Evolutionary conservation across 176 grass and related monocot species (phyloP).

Genomic region (Aegilops tauschii): DNA sequence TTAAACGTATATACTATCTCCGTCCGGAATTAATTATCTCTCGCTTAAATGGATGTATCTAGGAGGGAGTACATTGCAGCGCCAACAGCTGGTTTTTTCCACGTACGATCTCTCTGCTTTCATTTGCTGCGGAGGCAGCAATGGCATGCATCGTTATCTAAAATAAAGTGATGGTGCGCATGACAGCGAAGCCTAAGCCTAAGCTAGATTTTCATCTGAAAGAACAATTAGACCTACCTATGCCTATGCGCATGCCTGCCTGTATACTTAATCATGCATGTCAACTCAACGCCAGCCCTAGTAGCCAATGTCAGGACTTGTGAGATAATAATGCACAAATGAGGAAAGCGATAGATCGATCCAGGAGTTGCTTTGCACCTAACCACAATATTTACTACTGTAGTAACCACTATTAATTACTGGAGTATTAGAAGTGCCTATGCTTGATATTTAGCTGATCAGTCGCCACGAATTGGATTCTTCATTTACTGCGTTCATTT

Average conservation of each 20-base stretch:
- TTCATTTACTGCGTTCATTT: not conserved
- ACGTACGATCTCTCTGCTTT: constrained; percentile 9
- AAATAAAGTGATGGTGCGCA: not conserved
- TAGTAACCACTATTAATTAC: not conserved
- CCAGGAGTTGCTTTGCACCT: constrained; percentile 17
- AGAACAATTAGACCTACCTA: not conserved
- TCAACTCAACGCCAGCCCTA: not conserved
- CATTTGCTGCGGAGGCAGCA: not conserved
- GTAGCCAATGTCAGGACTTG: constrained; percentile 9
- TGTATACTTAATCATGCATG: constrained; percentile 28
- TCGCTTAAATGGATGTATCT: too few relatives aligned
- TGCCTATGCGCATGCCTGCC: not conserved
- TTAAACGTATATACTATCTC: too few relatives aligned
- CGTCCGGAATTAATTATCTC: too few relatives aligned
- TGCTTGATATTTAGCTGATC: not conserved
- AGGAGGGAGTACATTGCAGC: not conserved
- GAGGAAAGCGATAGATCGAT: not conserved
- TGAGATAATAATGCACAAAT: constrained; percentile 25
- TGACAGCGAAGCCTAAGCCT: constrained; percentile 26
- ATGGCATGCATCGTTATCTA: constrained; percentile 15
- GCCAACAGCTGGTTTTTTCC: constrained; percentile 16
- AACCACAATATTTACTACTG: not conserved
- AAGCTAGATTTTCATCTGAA: constrained; percentile 15
- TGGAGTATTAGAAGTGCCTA: not conserved
- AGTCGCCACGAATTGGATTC: not conserved